A percentile compares a stretch with the other conserved stretches of the same genome.
These are phyloP conservation scores for Aspergillus texensis DNA, from an alignment of 2,329 filamentous ascomycete genomes.

Conservation along the genomic window DNA sequence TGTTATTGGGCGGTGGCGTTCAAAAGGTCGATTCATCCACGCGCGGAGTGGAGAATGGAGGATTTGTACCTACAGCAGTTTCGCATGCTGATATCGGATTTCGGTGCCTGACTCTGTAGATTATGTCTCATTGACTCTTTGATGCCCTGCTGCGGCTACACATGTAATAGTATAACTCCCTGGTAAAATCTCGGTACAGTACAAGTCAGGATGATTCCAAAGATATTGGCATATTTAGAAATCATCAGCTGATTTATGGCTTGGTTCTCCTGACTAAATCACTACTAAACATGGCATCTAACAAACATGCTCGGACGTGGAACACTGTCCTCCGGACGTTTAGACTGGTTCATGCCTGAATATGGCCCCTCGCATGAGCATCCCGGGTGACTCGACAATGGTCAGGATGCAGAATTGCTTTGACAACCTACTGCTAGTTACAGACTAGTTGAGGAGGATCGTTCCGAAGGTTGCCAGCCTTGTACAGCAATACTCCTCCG, in stretches of 20 bases:
- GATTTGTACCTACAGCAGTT: not conserved
- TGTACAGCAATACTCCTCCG: not conserved
- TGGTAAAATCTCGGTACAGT: no score
- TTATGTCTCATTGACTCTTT: not conserved
- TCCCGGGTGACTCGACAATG: not conserved
- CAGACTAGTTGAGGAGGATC: not conserved
- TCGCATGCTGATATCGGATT: not conserved
- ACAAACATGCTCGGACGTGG: not conserved
- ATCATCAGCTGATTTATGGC: not conserved
- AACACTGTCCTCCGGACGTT: not conserved
- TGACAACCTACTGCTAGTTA: not conserved
- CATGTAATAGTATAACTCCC: no score
- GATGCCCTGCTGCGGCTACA: no score
- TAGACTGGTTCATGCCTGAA: not conserved
- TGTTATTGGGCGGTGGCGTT: not conserved
- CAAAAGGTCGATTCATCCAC: not conserved
- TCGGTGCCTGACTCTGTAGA: not conserved
- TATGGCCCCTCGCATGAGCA: constrained; percentile 1
- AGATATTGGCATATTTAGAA: not conserved
- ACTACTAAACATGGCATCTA: not conserved
- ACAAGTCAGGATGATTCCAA: not conserved
- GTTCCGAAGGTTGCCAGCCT: not conserved
- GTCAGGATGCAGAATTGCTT: not conserved
- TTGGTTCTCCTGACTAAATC: not conserved
- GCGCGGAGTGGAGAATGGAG: not conserved